Evolutionary conservation across 768 basidiomycete species (phyloP).

Genomic region (Candolleomyces aberdarensis): DNA sequence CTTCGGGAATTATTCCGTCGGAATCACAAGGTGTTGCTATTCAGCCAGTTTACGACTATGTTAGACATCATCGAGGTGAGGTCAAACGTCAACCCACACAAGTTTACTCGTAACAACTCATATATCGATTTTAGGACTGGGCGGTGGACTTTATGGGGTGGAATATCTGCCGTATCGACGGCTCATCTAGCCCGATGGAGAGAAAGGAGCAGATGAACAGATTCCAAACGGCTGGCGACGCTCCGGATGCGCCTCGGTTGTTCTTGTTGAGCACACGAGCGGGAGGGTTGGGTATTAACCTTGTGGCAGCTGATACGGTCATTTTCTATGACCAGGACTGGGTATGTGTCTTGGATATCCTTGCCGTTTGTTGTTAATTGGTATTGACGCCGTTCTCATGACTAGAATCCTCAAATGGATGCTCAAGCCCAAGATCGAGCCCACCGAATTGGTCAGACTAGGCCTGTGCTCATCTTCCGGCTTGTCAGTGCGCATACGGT

Average conservation of each 20-base stretch:
- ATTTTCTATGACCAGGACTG: conserved; percentile 94
- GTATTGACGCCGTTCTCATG: conserved; percentile 15
- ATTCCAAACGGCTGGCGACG: conserved; percentile 75
- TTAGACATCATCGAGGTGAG: conserved; percentile 88
- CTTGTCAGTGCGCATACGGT: conserved; percentile 85
- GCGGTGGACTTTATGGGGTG: conserved; percentile 80
- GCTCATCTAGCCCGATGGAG: conserved; percentile 73
- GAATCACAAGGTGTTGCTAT: conserved; percentile 82
- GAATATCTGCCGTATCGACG: conserved; percentile 90
- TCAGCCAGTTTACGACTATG: conserved; percentile 96
- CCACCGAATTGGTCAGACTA: conserved; percentile 93
- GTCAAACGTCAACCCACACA: too few species aligned
- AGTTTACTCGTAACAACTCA: background rate
- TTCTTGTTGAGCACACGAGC: conserved; percentile 82
- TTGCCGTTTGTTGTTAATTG: background rate
- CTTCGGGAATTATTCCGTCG: conserved; percentile 77
- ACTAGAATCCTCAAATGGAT: conserved; percentile 93
- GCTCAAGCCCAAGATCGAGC: conserved; percentile 94
- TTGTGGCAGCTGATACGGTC: conserved; percentile 84
- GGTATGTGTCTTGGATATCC: conserved; percentile 35
- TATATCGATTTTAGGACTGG: conserved; percentile 64
- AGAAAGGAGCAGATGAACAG: conserved; percentile 81
- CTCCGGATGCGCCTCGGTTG: conserved; percentile 59
- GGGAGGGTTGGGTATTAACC: conserved; percentile 78
- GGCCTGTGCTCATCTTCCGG: conserved; percentile 86